Base-by-base conservation (phyloP, 352 stramenopile species). In the Globisporangium paroecandrum region DNA sequence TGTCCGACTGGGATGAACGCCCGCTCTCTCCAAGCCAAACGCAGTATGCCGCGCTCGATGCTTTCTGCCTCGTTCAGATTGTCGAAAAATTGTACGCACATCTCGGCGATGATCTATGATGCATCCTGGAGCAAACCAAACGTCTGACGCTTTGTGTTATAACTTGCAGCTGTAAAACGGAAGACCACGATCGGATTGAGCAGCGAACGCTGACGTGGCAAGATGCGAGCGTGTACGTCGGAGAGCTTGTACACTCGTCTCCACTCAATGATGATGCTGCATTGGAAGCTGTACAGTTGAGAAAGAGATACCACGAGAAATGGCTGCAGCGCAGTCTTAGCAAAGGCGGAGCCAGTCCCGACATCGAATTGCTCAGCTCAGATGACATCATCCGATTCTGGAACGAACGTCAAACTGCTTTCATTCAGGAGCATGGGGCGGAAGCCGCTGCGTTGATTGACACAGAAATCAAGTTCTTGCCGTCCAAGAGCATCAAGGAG, bases 1-100 rank as follows among this genome's bases (percentile, higher is more conserved):
- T 90, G 38, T 90, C 82, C 0, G 87, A 90, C 51, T 90, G 82
- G 80, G 77, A 90, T 41, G 69, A 71, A 0, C 82, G 85, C 18
- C 85, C 85, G 3, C 69, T 93, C 15, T 84, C 81, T 2, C 55
- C 61, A 25, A 61, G 59, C 15, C 85, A 93, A 68, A 60, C 78
- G 20, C 65, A 80, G 3, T 93, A 93, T 54, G 82, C 85, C 4
- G 82, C 85, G 1, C 66, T 93, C 15, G 85, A 93, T 59, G 85
- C 85, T 0, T 82, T 75, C 51, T 89, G 79, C 27, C 72, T 93
- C 20, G 68, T 91, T 20, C 75, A 86, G 66, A 89, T 91, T 34
- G 73, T 73, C n/a, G 47, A 83, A 20, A 76, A 75, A 32, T 79
- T 89, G 78, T 88, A 71, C 69, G 79, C 69, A 2, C 6, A 12